Conservation (phyloP, 179 eudicot genomes). For the Amaranthus tricolor region DNA sequence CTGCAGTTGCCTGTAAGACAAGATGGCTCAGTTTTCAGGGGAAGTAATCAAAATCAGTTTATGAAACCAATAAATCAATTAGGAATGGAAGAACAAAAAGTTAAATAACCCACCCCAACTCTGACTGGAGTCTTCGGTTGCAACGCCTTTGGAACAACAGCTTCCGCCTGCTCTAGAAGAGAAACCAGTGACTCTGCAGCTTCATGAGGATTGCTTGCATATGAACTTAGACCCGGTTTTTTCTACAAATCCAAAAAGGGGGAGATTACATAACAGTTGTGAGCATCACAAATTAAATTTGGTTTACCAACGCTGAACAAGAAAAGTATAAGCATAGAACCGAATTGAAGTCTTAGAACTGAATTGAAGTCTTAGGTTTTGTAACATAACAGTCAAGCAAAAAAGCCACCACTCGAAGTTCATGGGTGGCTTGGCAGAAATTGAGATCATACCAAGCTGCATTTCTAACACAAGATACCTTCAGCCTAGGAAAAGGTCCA, state of each 20-base stretch:
- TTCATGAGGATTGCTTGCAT: slow-evolving; percentile 72
- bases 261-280: neutral
- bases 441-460: neutral
- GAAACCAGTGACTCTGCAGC: slow-evolving; percentile 72
- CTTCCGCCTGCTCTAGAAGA: slow-evolving; percentile 64
- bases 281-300: neutral
- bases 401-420: neutral
- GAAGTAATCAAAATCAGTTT: neutral
- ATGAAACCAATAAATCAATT: neutral
- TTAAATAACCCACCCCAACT: slow-evolving; percentile 72
- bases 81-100: neutral
- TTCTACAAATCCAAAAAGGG: slow-evolving; percentile 34
- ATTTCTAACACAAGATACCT: neutral
- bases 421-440: neutral
- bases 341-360: neutral
- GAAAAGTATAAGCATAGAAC: neutral
- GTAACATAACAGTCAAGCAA: neutral
- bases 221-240: slow-evolving; percentile 87
- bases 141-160: slow-evolving; percentile 64
- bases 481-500: neutral
- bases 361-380: no score
- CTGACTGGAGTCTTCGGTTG: slow-evolving; percentile 72
- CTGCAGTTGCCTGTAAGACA: slow-evolving; percentile 85
- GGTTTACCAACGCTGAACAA: neutral
- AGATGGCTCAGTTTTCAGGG: neutral